These are phyloP conservation scores for Colletotrichum tropicicola DNA, from an alignment of 2,329 filamentous ascomycete species.

Conservation along the genomic window DNA sequence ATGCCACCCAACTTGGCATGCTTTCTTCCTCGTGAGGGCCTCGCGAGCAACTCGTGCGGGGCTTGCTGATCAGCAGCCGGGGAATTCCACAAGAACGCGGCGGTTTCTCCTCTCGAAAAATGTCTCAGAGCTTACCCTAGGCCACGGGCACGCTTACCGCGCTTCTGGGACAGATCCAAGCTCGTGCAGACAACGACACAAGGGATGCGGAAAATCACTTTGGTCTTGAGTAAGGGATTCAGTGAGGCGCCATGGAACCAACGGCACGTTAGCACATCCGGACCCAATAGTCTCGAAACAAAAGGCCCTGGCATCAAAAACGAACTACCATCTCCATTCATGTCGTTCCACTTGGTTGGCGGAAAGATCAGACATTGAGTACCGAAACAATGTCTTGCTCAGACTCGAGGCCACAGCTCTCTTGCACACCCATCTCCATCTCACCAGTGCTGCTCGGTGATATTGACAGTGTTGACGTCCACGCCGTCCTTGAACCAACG, in stretches of 20 bases:
- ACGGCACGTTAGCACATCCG: too few species aligned
- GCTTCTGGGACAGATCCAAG: too few species aligned
- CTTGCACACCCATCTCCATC: too few species aligned
- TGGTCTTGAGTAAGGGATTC: too few species aligned
- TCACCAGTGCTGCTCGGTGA: conserved; percentile 74
- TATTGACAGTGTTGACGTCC: conserved; percentile 73
- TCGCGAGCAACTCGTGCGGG: not conserved
- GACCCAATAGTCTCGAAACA: not conserved
- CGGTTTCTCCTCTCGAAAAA: not conserved
- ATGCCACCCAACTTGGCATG: not conserved
- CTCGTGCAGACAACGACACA: too few species aligned
- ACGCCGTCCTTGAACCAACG: conserved; percentile 77
- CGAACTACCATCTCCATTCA: too few species aligned
- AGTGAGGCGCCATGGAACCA: not conserved
- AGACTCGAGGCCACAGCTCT: too few species aligned
- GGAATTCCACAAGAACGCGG: not conserved
- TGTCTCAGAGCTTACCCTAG: too few species aligned
- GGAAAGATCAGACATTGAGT: not conserved
- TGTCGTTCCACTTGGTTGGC: too few species aligned
- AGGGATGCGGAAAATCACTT: too few species aligned
- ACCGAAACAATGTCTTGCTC: not conserved
- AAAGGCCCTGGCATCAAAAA: too few species aligned
- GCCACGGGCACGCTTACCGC: too few species aligned
- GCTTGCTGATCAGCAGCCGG: not conserved
- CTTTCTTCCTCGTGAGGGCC: not conserved